Evolutionary conservation across 1,284 basidiomycete genomes (phyloP).

Genomic region (Blastosporella zonata): DNA sequence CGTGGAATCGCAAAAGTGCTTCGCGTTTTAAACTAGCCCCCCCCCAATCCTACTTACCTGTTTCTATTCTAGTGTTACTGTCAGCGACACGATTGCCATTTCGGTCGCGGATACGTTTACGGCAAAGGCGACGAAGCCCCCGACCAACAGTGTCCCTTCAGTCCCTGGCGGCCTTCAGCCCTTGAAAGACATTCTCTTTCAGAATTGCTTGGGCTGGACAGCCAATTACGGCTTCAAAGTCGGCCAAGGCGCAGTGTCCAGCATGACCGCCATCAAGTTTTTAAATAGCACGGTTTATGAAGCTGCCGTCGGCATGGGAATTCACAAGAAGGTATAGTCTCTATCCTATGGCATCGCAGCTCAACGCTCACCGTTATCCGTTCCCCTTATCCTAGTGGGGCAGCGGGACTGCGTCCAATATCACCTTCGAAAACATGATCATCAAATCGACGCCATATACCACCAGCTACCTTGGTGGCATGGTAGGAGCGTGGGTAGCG

Average conservation of each 20-base stretch:
- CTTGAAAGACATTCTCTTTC: conserved; percentile 12
- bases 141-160: not conserved
- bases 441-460: conserved; percentile 16
- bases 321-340: conserved; percentile 18
- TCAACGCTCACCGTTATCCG: not conserved
- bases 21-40: not conserved
- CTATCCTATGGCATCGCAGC: not conserved
- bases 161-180: conserved; percentile 13
- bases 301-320: conserved; percentile 18
- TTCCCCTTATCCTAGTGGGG: conserved; percentile 12
- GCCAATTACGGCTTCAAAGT: conserved; percentile 20
- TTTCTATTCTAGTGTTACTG: conserved; percentile 15
- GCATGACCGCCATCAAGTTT: conserved; percentile 18
- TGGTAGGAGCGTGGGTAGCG: conserved; percentile 18
- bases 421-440: conserved; percentile 19
- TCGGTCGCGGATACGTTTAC: conserved; percentile 17
- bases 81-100: conserved; percentile 14
- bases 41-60: not conserved
- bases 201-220: conserved; percentile 19
- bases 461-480: conserved; percentile 16
- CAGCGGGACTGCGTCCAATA: conserved; percentile 12
- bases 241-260: conserved; percentile 15
- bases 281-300: conserved; percentile 18
- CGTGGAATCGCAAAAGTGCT: conserved; percentile 19
- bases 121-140: conserved; percentile 17